Evolutionary conservation across 768 basidiomycete species (phyloP).

Genomic region (Hydnomerulius pinastri): DNA sequence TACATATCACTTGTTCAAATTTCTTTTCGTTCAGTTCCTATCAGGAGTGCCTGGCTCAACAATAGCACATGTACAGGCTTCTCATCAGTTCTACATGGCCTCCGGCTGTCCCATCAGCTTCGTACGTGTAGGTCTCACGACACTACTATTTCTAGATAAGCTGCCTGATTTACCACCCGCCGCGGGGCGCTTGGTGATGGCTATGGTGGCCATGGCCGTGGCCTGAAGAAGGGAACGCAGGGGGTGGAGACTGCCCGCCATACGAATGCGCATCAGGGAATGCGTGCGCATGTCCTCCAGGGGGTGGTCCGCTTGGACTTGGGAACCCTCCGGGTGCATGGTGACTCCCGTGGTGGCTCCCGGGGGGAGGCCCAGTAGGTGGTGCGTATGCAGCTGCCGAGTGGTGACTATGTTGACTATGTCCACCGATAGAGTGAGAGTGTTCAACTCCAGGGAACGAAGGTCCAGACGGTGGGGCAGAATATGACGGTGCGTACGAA

Average conservation of each 20-base stretch:
- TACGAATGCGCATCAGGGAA: slow-evolving; percentile 42
- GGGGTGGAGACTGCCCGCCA: slow-evolving; percentile 17
- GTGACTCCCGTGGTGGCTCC: slow-evolving; percentile 22
- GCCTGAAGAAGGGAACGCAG: slow-evolving; percentile 5
- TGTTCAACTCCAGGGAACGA: slow-evolving; percentile 6
- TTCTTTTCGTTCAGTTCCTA: not conserved
- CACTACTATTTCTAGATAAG: not conserved
- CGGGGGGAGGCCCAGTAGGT: slow-evolving; percentile 21
- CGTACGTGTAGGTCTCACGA: not conserved
- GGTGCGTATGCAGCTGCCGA: slow-evolving; percentile 3
- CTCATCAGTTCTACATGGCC: not conserved
- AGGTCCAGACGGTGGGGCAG: slow-evolving; percentile 10
- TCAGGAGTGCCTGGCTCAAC: not conserved
- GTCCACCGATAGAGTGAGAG: not conserved
- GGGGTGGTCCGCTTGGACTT: slow-evolving; percentile 17
- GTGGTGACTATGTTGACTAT: slow-evolving; percentile 12
- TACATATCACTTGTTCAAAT: not conserved
- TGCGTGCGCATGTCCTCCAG: slow-evolving; percentile 32
- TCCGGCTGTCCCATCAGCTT: not conserved
- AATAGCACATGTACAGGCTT: not conserved
- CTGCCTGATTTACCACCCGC: slow-evolving; percentile 1
- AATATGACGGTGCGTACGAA: slow-evolving; percentile 21
- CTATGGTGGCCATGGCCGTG: not conserved
- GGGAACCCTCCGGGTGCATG: slow-evolving; percentile 17
- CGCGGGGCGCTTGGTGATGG: not conserved